A percentile compares a stretch with the other conserved stretches of the same genome.
These are phyloP conservation scores for Pythium aristosporum DNA, from an alignment of 352 stramenopile genomes.

Conservation along the genomic window DNA sequence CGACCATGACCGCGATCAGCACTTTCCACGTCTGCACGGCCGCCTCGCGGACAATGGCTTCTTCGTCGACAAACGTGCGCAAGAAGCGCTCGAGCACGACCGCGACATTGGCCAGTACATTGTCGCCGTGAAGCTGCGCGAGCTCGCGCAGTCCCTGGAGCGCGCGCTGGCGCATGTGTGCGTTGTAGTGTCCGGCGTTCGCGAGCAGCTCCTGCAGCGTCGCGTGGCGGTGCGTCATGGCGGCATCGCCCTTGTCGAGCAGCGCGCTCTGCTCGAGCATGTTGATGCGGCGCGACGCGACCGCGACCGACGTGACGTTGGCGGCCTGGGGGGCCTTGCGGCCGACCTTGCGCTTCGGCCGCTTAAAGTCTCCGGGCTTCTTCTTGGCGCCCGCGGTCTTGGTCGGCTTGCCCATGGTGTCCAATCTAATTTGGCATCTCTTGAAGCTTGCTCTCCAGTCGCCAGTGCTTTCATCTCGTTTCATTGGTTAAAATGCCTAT, in stretches of 20 bases:
- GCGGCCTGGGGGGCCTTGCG: constrained; percentile 59
- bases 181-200: constrained; percentile 80
- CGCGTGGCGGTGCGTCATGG: constrained; percentile 59
- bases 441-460: constrained; percentile 17
- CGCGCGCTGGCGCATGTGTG: constrained; percentile 69
- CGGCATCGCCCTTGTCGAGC: constrained; percentile 62
- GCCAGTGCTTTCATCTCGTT: constrained; percentile 26
- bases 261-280: constrained; percentile 80
- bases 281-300: constrained; percentile 79
- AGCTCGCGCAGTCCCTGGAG: constrained; percentile 69
- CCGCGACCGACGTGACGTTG: constrained; percentile 76
- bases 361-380: constrained; percentile 87
- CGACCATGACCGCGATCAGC: constrained; percentile 54
- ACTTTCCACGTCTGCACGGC: constrained; percentile 67
- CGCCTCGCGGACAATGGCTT: constrained; percentile 75
- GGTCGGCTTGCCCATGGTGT: constrained; percentile 45
- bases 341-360: constrained; percentile 84
- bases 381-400: constrained; percentile 67
- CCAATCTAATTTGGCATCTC: neutral
- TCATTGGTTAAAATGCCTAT: constrained; percentile 17
- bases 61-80: constrained; percentile 70
- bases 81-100: constrained; percentile 80
- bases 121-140: constrained; percentile 43
- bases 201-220: constrained; percentile 67
- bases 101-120: constrained; percentile 69